Percentiles rank a stretch among this genome's conserved stretches.
These are phyloP conservation scores for Dactylellina leptospora DNA, from an alignment of 2,329 filamentous ascomycete genomes.

Conservation along the genomic window DNA sequence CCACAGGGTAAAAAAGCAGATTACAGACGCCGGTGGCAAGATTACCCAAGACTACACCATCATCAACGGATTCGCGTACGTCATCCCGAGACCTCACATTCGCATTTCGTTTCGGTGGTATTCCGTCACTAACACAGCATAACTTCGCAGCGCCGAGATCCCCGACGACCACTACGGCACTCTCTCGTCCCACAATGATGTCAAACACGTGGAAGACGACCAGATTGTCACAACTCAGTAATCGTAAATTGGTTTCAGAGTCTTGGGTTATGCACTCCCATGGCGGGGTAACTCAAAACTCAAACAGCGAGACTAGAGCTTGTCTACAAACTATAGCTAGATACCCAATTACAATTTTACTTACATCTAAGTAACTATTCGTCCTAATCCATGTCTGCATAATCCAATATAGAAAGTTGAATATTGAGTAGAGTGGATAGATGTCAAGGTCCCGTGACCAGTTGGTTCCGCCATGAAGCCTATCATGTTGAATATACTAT, in stretches of 20 bases:
- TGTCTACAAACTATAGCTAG: conserved; percentile 2
- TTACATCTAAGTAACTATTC: not conserved
- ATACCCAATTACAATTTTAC: not conserved
- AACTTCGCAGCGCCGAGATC: too few species aligned
- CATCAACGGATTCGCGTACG: conserved; percentile 93
- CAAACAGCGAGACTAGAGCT: not conserved
- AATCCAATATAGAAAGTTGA: too few species aligned
- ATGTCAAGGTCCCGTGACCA: too few species aligned
- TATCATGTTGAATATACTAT: too few species aligned
- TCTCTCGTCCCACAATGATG: conserved; percentile 75
- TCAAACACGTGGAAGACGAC: conserved; percentile 80
- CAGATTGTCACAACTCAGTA: conserved; percentile 75
- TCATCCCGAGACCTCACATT: too few species aligned
- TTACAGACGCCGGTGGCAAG: conserved; percentile 77
- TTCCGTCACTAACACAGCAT: too few species aligned
- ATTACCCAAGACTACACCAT: conserved; percentile 85
- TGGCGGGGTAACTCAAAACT: not conserved
- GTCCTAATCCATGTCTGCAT: too few species aligned
- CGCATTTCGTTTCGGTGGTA: too few species aligned
- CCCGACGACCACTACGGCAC: too few species aligned
- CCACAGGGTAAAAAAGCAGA: conserved; percentile 75
- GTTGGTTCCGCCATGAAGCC: too few species aligned
- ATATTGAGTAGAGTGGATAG: too few species aligned
- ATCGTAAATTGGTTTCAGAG: conserved; percentile 58
- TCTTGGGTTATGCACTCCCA: not conserved